These are phyloP conservation scores for Oryza nivara DNA, from an alignment of 176 grass and related monocot species.

Conservation along the genomic window DNA sequence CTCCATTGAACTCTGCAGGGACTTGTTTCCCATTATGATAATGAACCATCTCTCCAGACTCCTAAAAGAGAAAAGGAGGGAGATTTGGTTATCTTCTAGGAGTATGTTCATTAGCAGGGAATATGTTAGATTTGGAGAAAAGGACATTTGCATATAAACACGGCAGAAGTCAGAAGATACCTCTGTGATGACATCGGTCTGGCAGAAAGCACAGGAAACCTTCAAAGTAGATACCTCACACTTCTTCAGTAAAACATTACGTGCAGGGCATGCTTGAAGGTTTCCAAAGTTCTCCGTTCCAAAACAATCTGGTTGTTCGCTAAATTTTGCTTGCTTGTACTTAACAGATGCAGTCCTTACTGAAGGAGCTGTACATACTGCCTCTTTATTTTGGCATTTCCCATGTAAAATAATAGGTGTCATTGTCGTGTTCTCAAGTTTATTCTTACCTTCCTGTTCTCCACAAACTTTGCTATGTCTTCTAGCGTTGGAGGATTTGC, in stretches of 20 bases:
- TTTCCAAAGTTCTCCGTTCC: conserved; percentile 29
- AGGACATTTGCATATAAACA: background rate
- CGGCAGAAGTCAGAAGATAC: conserved; percentile 45
- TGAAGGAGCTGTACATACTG: background rate
- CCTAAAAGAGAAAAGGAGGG: conserved; percentile 41
- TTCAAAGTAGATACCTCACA: conserved; percentile 45
- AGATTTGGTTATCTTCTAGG: background rate
- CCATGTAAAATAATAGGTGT: conserved; percentile 16
- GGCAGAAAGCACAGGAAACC: conserved; percentile 84
- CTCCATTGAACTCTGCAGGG: conserved; percentile 54
- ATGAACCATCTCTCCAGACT: conserved; percentile 89
- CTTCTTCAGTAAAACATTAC: conserved; percentile 57
- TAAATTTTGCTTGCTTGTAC: background rate
- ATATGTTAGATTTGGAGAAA: background rate
- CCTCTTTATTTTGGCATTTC: conserved; percentile 25
- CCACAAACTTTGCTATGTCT: conserved; percentile 24
- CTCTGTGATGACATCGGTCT: conserved; percentile 67
- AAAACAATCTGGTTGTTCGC: conserved; percentile 16
- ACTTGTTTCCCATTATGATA: conserved; percentile 72
- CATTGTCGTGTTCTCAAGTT: conserved; percentile 15
- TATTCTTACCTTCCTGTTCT: conserved; percentile 1
- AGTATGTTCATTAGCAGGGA: background rate
- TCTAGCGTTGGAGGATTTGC: conserved; percentile 23
- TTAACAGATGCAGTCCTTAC: conserved; percentile 29
- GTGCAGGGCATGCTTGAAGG: conserved; percentile 6